Percentiles rank a stretch among this genome's conserved stretches.
Evolutionary conservation across 176 grass and related monocot genomes (phyloP).

Genomic region (Tillandsia fasciculata): DNA sequence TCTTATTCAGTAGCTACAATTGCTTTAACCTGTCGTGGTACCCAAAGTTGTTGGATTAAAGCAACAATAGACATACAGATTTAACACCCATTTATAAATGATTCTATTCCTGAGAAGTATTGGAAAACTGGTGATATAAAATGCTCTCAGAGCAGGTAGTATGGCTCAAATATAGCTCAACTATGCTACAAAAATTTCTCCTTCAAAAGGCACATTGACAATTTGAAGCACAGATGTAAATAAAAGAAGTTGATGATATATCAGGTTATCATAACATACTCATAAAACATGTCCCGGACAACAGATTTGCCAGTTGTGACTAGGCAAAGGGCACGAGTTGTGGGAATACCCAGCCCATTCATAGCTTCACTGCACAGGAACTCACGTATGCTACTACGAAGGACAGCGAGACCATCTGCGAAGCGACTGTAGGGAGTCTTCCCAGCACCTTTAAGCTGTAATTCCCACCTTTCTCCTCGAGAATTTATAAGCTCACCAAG

Average conservation of each 20-base stretch:
- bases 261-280: constrained; percentile 53
- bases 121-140: too few relatives aligned
- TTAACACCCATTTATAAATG: too few relatives aligned
- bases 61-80: too few relatives aligned
- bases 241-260: neutral
- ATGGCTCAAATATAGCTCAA: too few relatives aligned
- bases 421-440: constrained; percentile 94
- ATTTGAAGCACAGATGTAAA: neutral
- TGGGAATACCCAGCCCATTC: constrained; percentile 85
- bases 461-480: constrained; percentile 73
- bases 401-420: constrained; percentile 88
- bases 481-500: constrained; percentile 82
- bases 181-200: too few relatives aligned
- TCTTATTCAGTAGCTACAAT: too few relatives aligned
- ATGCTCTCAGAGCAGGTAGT: too few relatives aligned
- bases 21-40: too few relatives aligned
- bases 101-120: too few relatives aligned
- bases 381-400: constrained; percentile 93
- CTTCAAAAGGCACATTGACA: neutral
- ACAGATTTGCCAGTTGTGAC: constrained; percentile 85
- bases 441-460: constrained; percentile 93
- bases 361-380: constrained; percentile 96
- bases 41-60: too few relatives aligned
- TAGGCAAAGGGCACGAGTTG: constrained; percentile 80
- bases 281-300: constrained; percentile 92